Conservation (phyloP, 768 basidiomycete genomes). For the Naganishia vaughanmartiniae region DNA sequence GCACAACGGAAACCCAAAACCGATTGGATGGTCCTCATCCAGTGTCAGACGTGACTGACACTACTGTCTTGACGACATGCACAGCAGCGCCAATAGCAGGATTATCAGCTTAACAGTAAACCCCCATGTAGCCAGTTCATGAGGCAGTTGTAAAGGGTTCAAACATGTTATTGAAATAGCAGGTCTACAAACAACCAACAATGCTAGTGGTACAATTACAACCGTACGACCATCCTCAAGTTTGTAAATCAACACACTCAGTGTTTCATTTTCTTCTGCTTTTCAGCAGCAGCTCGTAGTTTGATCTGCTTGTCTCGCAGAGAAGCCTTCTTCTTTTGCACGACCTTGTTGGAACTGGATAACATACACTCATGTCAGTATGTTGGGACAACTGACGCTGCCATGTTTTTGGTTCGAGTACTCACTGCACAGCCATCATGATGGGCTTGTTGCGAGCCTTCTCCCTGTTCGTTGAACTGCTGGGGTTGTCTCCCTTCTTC, state of each 20-base stretch:
- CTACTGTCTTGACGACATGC: background rate
- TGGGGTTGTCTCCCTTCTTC: constrained; percentile 74
- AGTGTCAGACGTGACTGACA: background rate
- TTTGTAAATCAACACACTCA: background rate
- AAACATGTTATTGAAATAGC: background rate
- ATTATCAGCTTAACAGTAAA: background rate
- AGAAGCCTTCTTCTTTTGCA: constrained; percentile 53
- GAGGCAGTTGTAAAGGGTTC: background rate
- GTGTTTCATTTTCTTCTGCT: constrained; percentile 48
- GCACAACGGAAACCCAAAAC: background rate
- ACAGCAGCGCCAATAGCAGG: background rate
- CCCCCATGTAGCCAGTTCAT: background rate
- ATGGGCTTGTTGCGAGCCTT: constrained; percentile 91
- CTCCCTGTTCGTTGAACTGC: constrained; percentile 85
- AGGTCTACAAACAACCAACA: background rate
- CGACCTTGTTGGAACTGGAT: constrained; percentile 48
- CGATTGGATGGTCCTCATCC: background rate
- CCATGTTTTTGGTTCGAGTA: constrained; percentile 13
- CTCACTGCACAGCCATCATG: constrained; percentile 60
- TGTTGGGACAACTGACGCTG: background rate
- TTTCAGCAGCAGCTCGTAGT: constrained; percentile 46
- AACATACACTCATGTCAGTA: background rate
- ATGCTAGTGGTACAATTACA: constrained; percentile 11
- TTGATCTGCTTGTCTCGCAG: constrained; percentile 52
- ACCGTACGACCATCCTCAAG: constrained; percentile 3